Evolutionary conservation across 805 yeast species (phyloP).

Genomic region (Candida patagonica): DNA sequence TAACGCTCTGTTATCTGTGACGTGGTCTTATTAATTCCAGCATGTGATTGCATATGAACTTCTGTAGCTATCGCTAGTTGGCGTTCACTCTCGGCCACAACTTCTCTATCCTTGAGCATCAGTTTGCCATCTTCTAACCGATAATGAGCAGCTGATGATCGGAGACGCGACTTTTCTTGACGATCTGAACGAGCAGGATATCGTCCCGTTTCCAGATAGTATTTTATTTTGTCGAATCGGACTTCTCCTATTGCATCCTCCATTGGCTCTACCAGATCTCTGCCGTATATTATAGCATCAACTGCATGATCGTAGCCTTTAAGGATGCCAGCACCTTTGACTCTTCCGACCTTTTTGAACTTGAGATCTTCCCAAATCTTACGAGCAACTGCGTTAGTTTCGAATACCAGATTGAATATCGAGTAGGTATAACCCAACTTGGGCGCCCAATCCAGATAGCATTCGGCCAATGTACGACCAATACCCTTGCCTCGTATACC

Average conservation of each 20-base stretch:
- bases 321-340: slow-evolving; percentile 81
- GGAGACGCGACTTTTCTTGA: slow-evolving; percentile 76
- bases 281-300: slow-evolving; percentile 78
- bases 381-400: slow-evolving; percentile 76
- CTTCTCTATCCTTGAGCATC: slow-evolving; percentile 70
- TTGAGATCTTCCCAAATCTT: slow-evolving; percentile 66
- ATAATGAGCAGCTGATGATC: slow-evolving; percentile 74
- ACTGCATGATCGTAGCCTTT: slow-evolving; percentile 80
- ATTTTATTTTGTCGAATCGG: slow-evolving; percentile 67
- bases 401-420: slow-evolving; percentile 78
- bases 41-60: slow-evolving; percentile 60
- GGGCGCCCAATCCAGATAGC: slow-evolving; percentile 87
- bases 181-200: slow-evolving; percentile 80
- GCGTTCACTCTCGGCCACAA: slow-evolving; percentile 63
- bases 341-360: slow-evolving; percentile 69
- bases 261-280: slow-evolving; percentile 53
- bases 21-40: slow-evolving; percentile 85
- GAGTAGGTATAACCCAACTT: slow-evolving; percentile 77
- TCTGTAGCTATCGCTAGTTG: slow-evolving; percentile 70
- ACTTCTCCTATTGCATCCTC: slow-evolving; percentile 35
- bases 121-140: slow-evolving; percentile 61
- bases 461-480: slow-evolving; percentile 75
- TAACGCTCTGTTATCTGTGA: slow-evolving; percentile 66
- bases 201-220: slow-evolving; percentile 71
- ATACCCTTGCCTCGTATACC: slow-evolving; percentile 90